phyloP scores from a whole-genome alignment of 257 asterid genomes.

The Osmanthus fragrans region DNA sequence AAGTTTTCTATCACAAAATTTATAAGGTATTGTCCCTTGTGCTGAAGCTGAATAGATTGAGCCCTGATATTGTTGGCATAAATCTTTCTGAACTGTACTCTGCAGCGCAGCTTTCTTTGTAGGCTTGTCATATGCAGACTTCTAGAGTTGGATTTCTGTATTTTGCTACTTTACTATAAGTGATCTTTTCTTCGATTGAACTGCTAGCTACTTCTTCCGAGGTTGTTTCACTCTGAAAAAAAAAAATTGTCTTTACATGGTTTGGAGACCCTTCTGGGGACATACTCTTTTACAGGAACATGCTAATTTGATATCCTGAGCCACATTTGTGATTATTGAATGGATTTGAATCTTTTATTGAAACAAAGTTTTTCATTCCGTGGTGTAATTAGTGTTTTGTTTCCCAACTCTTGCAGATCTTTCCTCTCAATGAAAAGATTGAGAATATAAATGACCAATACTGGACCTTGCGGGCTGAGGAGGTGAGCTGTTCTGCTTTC shows the following conservation, averaged over 20 bases:
- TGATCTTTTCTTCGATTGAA: background rate
- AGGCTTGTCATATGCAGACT: background rate
- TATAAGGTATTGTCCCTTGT: constrained; percentile 41
- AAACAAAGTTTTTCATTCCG: background rate
- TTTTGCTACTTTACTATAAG: background rate
- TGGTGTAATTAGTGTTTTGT: background rate
- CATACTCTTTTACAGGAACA: background rate
- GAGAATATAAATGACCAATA: constrained; percentile 58
- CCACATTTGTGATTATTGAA: background rate
- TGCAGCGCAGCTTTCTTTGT: background rate
- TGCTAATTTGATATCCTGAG: background rate
- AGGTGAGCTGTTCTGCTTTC: constrained; percentile 32
- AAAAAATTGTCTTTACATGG: background rate
- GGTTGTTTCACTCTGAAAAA: background rate
- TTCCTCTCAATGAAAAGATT: constrained; percentile 53
- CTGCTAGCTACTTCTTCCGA: background rate
- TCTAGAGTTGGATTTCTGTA: background rate
- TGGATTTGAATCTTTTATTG: background rate
- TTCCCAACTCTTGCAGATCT: constrained; percentile 47
- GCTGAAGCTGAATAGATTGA: background rate
- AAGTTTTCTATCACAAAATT: constrained; percentile 63
- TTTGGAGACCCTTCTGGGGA: background rate
- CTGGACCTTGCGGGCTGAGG: constrained; percentile 65
- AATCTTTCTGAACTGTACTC: background rate
- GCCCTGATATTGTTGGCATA: background rate